A percentile compares a stretch with the other conserved stretches of the same genome.
These are phyloP conservation scores for Hypomyces perniciosus DNA, from an alignment of 2,329 filamentous ascomycete species.

Conservation along the genomic window DNA sequence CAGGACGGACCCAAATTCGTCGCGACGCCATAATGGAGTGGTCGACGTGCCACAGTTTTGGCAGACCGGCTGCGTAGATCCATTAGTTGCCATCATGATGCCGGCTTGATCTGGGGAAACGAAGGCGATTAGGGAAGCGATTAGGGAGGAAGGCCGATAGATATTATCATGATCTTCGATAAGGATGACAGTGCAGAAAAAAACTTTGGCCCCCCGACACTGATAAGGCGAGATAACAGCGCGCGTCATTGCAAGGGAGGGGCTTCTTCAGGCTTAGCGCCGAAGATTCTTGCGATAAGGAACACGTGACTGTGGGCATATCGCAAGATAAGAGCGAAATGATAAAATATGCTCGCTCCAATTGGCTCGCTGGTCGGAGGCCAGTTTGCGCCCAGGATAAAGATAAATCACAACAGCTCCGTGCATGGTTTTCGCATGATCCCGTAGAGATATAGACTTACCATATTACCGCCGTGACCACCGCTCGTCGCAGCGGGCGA, in stretches of 20 bases:
- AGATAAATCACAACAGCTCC: background rate
- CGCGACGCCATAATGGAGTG: slow-evolving; percentile 93
- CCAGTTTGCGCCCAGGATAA: slow-evolving; percentile 5
- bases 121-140: slow-evolving; percentile 17
- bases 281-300: slow-evolving; percentile 13
- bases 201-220: slow-evolving; percentile 26
- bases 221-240: slow-evolving; percentile 32
- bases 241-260: slow-evolving; percentile 12
- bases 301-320: slow-evolving; percentile 11
- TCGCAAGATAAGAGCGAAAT: slow-evolving; percentile 14
- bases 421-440: background rate
- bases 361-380: slow-evolving; percentile 9
- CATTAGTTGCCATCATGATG: slow-evolving; percentile 50
- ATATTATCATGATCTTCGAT: slow-evolving; percentile 34
- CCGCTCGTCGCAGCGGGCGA: slow-evolving; percentile 37
- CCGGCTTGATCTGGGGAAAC: slow-evolving; percentile 28
- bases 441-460: slow-evolving; percentile 23
- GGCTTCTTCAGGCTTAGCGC: slow-evolving; percentile 17
- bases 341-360: slow-evolving; percentile 8
- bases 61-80: slow-evolving; percentile 80
- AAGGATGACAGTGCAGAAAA: slow-evolving; percentile 32
- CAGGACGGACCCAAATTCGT: slow-evolving; percentile 90
- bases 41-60: slow-evolving; percentile 95
- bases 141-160: slow-evolving; percentile 23
- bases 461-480: slow-evolving; percentile 34